Conservation (phyloP, 2,329 filamentous ascomycete species). For the Pezicula rhizophila region DNA sequence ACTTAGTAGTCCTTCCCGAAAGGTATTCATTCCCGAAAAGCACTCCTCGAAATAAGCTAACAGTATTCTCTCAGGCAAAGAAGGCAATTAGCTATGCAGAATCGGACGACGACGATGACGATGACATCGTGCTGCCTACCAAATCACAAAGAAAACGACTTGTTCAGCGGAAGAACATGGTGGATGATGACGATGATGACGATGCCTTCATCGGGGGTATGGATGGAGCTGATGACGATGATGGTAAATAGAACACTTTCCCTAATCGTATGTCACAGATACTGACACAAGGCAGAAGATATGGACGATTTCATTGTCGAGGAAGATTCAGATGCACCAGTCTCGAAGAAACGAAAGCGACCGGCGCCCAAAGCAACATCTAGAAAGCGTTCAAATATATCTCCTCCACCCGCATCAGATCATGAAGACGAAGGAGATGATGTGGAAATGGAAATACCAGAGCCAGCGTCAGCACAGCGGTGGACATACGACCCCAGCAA, state of each 20-base stretch:
- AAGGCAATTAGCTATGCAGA: conserved; percentile 77
- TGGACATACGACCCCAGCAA: conserved; percentile 71
- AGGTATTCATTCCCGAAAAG: conserved; percentile 45
- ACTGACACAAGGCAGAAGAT: conserved; percentile 42
- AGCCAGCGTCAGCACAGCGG: conserved; percentile 70
- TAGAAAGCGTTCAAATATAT: conserved; percentile 57
- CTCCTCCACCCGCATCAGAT: conserved; percentile 38
- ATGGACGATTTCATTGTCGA: conserved; percentile 79
- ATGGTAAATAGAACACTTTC: conserved; percentile 37
- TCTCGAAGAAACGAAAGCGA: conserved; percentile 65
- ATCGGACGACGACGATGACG: conserved; percentile 74
- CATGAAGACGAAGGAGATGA: conserved; percentile 42
- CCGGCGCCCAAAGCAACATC: conserved; percentile 42
- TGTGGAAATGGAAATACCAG: conserved; percentile 48
- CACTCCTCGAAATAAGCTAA: background rate
- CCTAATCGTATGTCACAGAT: conserved; percentile 6
- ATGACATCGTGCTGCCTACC: conserved; percentile 44
- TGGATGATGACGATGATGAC: conserved; percentile 62
- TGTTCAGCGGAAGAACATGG: conserved; percentile 54
- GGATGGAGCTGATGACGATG: conserved; percentile 51
- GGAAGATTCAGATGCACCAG: conserved; percentile 72
- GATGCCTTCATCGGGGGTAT: conserved; percentile 59
- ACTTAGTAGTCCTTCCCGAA: conserved; percentile 70
- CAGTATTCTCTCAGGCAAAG: conserved; percentile 39
- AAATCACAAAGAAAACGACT: conserved; percentile 31